phyloP scores from a whole-genome alignment of 768 basidiomycete genomes.

The Calocybe indica region DNA sequence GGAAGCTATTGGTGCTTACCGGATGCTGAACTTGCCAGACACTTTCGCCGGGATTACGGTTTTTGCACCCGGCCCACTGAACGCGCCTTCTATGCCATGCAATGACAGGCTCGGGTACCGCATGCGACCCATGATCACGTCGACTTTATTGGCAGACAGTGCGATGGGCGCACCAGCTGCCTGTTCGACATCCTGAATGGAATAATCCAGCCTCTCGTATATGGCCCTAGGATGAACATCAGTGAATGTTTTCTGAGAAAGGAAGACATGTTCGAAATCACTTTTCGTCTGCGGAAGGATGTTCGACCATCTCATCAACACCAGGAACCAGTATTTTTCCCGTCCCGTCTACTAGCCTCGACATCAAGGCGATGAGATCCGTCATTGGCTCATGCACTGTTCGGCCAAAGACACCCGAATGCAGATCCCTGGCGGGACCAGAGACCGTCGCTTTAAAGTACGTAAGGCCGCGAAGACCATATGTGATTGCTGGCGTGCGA shows the following conservation, averaged over 20 bases:
- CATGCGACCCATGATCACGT: constrained; percentile 91
- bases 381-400: constrained; percentile 92
- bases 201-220: constrained; percentile 73
- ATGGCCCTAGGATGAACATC: constrained; percentile 37
- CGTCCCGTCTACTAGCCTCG: constrained; percentile 70
- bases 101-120: constrained; percentile 82
- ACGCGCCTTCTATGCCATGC: constrained; percentile 95
- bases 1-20: constrained; percentile 33
- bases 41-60: constrained; percentile 94
- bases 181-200: constrained; percentile 64
- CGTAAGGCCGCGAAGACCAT: constrained; percentile 81
- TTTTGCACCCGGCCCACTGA: constrained; percentile 76
- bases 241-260: background rate
- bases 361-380: constrained; percentile 78
- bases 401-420: constrained; percentile 83
- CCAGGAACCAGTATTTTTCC: constrained; percentile 90
- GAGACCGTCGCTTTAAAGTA: constrained; percentile 82
- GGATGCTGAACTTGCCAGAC: constrained; percentile 90
- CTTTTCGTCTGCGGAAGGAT: constrained; percentile 69
- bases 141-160: constrained; percentile 69
- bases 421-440: constrained; percentile 84
- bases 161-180: constrained; percentile 74
- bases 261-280: constrained; percentile 20
- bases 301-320: constrained; percentile 77
- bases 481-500: constrained; percentile 75